Conservation (phyloP, 2,329 filamentous ascomycete genomes). For the Colletotrichum sp. region DNA sequence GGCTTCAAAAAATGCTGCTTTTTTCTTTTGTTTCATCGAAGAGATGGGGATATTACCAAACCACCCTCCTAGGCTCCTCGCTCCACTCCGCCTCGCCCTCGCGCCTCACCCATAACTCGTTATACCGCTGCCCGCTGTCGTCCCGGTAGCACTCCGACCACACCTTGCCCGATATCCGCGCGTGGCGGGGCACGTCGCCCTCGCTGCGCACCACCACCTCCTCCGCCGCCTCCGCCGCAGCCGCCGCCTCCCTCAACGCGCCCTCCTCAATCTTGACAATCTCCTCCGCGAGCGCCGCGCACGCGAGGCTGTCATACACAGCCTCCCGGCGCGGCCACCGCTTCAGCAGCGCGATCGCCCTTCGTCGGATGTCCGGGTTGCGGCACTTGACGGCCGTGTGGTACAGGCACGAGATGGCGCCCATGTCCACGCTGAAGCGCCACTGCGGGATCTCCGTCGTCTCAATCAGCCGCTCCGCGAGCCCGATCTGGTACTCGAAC, state of each 20-base stretch:
- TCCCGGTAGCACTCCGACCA: not conserved
- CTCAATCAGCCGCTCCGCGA: not conserved
- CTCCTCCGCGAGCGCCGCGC: not conserved
- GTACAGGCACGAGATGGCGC: not conserved
- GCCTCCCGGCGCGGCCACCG: not conserved
- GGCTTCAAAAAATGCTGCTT: not conserved
- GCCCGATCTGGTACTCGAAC: not conserved
- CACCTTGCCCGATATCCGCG: not conserved
- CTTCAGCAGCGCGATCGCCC: not conserved
- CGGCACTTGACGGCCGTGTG: slow-evolving; percentile 3
- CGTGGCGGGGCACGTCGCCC: not conserved
- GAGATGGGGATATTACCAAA: not conserved
- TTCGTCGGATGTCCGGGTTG: not conserved
- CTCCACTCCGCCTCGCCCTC: not conserved
- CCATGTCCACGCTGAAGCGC: not conserved
- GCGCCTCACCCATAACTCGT: not conserved
- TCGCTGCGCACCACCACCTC: not conserved
- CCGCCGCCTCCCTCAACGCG: not conserved
- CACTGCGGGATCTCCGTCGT: not conserved
- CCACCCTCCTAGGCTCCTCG: not conserved
- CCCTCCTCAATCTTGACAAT: slow-evolving; percentile 1
- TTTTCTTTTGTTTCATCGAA: not conserved
- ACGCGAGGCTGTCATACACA: not conserved
- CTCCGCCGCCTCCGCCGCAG: not conserved
- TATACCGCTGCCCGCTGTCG: not conserved